phyloP scores from a whole-genome alignment of 805 yeast genomes.

The Debaryomyces tyrocola region DNA sequence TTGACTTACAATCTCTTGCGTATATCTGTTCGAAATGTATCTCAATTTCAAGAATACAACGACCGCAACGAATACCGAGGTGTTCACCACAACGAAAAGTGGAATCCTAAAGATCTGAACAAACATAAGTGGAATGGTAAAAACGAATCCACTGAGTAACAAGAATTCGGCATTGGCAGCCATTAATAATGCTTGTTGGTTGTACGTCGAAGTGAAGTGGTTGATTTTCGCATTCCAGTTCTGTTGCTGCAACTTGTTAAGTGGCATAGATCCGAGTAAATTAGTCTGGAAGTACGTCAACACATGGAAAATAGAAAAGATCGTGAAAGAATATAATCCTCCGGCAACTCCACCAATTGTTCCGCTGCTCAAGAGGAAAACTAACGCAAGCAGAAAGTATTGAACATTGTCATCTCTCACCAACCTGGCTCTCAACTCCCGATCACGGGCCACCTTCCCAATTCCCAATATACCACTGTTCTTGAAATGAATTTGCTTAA shows the following conservation, averaged over 20 bases:
- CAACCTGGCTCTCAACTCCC: conserved; percentile 14
- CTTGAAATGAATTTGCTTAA: conserved; percentile 56
- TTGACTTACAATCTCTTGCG: conserved; percentile 42
- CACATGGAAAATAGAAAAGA: conserved; percentile 38
- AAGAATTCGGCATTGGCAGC: conserved; percentile 38
- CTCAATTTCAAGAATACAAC: conserved; percentile 37
- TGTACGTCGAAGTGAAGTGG: conserved; percentile 28
- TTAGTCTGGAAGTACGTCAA: conserved; percentile 39
- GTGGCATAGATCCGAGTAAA: conserved; percentile 35
- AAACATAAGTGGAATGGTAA: conserved; percentile 24
- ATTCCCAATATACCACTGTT: conserved; percentile 19
- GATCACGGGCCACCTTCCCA: conserved; percentile 4
- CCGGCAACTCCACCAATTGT: conserved; percentile 38
- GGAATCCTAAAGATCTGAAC: conserved; percentile 22
- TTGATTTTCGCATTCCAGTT: conserved; percentile 26
- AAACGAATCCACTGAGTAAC: conserved; percentile 18
- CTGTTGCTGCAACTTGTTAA: conserved; percentile 26
- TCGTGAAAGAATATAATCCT: conserved; percentile 33
- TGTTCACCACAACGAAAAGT: conserved; percentile 28
- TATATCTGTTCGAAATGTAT: conserved; percentile 30
- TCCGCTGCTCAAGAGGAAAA: conserved; percentile 29
- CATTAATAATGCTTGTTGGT: conserved; percentile 35
- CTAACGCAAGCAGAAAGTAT: conserved; percentile 33
- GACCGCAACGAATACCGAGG: conserved; percentile 32
- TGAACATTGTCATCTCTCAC: conserved; percentile 43